Conservation (phyloP, 2,329 filamentous ascomycete genomes). For the Xylaria sp. region DNA sequence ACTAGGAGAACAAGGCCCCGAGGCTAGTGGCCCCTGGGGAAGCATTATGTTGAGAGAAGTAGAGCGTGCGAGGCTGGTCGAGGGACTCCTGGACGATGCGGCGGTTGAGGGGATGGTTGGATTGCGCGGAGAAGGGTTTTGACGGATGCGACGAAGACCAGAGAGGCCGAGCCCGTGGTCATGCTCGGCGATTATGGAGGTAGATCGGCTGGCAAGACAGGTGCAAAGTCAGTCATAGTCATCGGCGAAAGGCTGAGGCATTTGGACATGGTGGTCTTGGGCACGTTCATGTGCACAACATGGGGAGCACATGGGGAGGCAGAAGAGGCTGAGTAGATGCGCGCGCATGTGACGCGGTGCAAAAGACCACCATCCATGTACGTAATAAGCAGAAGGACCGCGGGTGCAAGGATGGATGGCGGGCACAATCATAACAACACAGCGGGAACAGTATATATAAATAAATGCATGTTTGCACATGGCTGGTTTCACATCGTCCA, state of each 20-base stretch:
- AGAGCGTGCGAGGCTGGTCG: constrained; percentile 70
- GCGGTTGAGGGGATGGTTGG: constrained; percentile 73
- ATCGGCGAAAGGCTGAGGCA: constrained; percentile 39
- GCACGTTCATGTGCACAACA: constrained; percentile 26
- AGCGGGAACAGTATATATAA: not conserved
- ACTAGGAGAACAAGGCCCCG: constrained; percentile 77
- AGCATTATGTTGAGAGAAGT: constrained; percentile 77
- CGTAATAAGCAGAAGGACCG: constrained; percentile 1
- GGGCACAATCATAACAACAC: not conserved
- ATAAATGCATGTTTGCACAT: not conserved
- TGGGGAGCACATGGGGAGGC: not conserved
- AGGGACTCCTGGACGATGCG: constrained; percentile 70
- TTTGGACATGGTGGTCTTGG: constrained; percentile 14
- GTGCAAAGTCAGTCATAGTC: constrained; percentile 44
- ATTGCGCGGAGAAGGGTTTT: constrained; percentile 76
- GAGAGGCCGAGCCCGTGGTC: constrained; percentile 88
- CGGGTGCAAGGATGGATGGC: not conserved
- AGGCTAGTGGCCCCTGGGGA: constrained; percentile 65
- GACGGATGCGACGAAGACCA: constrained; percentile 91
- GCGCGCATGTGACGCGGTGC: constrained; percentile 29
- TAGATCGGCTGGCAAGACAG: constrained; percentile 66
- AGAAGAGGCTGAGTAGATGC: constrained; percentile 29
- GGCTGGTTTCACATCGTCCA: not conserved
- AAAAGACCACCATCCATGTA: not conserved
- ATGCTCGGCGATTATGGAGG: constrained; percentile 81